These are phyloP conservation scores for Lichtheimia hyalospora DNA, from an alignment of 371 early-diverging fungal species.

Conservation along the genomic window DNA sequence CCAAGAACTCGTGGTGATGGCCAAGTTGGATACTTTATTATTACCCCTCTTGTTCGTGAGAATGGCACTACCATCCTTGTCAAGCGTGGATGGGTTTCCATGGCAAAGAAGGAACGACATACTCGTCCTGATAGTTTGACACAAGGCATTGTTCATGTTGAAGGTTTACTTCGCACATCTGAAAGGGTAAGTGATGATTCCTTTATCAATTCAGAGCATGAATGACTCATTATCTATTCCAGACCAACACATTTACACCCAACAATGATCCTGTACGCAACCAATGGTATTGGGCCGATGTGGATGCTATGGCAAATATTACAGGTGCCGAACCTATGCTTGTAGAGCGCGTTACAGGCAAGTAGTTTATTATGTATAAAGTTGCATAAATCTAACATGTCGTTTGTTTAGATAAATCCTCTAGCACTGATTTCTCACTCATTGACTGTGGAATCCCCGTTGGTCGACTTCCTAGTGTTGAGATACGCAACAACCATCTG, in stretches of 20 bases:
- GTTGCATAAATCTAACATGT: not conserved
- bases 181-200: slow-evolving; percentile 47
- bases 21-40: slow-evolving; percentile 75
- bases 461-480: slow-evolving; percentile 68
- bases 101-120: slow-evolving; percentile 61
- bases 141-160: slow-evolving; percentile 53
- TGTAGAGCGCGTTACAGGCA: slow-evolving; percentile 72
- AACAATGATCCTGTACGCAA: slow-evolving; percentile 63
- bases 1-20: slow-evolving; percentile 78
- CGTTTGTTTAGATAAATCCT: slow-evolving; percentile 27
- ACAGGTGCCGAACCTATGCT: slow-evolving; percentile 68
- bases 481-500: slow-evolving; percentile 82
- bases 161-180: slow-evolving; percentile 63
- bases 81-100: slow-evolving; percentile 87
- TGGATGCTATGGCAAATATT: slow-evolving; percentile 71
- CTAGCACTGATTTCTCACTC: slow-evolving; percentile 41
- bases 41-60: slow-evolving; percentile 83
- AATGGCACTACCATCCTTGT: slow-evolving; percentile 78
- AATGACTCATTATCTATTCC: not conserved
- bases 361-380: not conserved
- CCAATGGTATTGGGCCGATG: slow-evolving; percentile 85
- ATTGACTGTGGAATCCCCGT: slow-evolving; percentile 71
- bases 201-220: not conserved
- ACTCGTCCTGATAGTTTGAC: slow-evolving; percentile 60
- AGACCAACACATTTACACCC: slow-evolving; percentile 67